Conservation (phyloP, 148 eudicot species). For the Vaccinium darrowii region DNA sequence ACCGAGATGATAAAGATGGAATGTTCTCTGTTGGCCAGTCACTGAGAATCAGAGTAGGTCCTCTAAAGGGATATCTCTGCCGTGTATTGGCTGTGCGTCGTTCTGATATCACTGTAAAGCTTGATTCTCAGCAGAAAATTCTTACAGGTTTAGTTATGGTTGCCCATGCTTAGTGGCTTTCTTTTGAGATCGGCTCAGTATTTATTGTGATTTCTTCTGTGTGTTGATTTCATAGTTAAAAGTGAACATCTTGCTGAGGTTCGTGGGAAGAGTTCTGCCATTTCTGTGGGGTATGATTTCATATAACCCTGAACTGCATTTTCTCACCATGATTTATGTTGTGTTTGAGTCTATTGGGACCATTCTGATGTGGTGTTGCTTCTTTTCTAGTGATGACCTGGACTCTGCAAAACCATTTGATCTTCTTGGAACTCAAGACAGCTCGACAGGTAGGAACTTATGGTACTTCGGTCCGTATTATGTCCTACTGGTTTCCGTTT, state of each 20-base stretch:
- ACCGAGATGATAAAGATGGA: constrained; percentile 54
- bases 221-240: constrained; percentile 56
- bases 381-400: constrained; percentile 51
- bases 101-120: constrained; percentile 84
- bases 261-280: constrained; percentile 59
- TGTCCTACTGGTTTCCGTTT: background rate
- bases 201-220: background rate
- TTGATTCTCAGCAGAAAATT: constrained; percentile 90
- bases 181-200: constrained; percentile 1
- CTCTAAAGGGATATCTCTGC: constrained; percentile 92
- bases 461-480: background rate
- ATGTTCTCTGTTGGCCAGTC: constrained; percentile 85
- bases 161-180: constrained; percentile 20
- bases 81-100: constrained; percentile 82
- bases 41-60: constrained; percentile 85
- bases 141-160: constrained; percentile 66
- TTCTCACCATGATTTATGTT: background rate
- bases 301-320: background rate
- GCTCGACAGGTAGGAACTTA: constrained; percentile 48
- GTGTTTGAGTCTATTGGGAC: background rate
- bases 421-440: constrained; percentile 68
- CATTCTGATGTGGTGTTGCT: constrained; percentile 17
- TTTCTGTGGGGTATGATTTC: constrained; percentile 45
- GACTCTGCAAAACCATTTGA: constrained; percentile 75
- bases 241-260: constrained; percentile 89